A percentile compares a stretch with the other conserved stretches of the same genome.
Evolutionary conservation across 1,139 yeast genomes (phyloP).

Genomic region (Wickerhamomyces sp.): DNA sequence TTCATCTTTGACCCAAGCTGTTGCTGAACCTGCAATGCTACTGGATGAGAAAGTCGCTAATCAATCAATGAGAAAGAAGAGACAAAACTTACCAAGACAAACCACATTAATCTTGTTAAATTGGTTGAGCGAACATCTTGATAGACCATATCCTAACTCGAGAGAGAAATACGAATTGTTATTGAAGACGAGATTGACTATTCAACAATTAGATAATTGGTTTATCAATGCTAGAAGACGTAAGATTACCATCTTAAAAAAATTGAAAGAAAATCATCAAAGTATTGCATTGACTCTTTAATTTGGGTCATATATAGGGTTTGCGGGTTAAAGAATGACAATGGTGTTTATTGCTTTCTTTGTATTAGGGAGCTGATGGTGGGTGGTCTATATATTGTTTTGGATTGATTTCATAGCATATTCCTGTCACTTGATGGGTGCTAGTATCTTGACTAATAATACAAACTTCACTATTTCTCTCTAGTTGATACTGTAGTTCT

Average conservation of each 20-base stretch:
- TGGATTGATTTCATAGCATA: no score
- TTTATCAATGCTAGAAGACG: constrained; percentile 84
- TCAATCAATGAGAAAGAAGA: constrained; percentile 30
- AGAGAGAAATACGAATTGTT: constrained; percentile 73
- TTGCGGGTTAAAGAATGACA: no score
- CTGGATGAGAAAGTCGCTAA: constrained; percentile 7
- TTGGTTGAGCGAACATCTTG: constrained; percentile 75
- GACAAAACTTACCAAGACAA: constrained; percentile 75
- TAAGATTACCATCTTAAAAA: constrained; percentile 49
- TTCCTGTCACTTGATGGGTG: no score
- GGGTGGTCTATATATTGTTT: no score
- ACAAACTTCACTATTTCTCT: no score
- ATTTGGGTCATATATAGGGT: neutral
- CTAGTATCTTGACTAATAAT: no score
- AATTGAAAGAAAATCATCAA: constrained; percentile 22
- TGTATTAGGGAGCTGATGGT: no score
- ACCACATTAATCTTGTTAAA: constrained; percentile 66
- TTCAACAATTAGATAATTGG: constrained; percentile 86
- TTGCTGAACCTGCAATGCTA: neutral
- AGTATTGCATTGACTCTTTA: constrained; percentile 20
- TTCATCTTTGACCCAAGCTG: neutral
- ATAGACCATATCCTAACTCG: constrained; percentile 83
- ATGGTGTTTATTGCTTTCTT: no score
- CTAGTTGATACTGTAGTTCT: no score
- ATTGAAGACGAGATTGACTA: constrained; percentile 69